A percentile compares a stretch with the other conserved stretches of the same genome.
Conservation (phyloP, 2,329 filamentous ascomycete species). For the Amauroascus niger region DNA sequence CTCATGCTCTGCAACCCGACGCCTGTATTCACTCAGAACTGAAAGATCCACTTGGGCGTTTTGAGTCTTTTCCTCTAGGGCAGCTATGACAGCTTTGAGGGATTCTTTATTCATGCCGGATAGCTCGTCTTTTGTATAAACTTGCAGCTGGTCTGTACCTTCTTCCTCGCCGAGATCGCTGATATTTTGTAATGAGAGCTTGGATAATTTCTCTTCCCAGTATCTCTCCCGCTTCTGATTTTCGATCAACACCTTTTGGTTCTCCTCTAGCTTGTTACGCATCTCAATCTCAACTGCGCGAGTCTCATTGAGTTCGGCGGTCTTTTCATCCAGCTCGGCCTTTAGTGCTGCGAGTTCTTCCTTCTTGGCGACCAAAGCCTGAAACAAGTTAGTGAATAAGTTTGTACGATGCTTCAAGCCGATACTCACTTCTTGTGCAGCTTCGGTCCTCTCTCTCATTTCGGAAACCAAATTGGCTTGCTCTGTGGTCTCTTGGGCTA, state of each 20-base stretch:
- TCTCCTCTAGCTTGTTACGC: constrained; percentile 95
- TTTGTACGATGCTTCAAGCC: neutral
- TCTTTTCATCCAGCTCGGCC: constrained; percentile 76
- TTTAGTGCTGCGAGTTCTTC: constrained; percentile 71
- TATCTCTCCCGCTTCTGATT: constrained; percentile 75
- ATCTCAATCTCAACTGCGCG: constrained; percentile 91
- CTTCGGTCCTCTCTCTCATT: constrained; percentile 62
- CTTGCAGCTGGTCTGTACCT: constrained; percentile 49
- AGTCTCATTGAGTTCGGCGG: constrained; percentile 74
- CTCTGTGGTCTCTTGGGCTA: constrained; percentile 67
- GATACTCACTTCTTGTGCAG: constrained; percentile 56
- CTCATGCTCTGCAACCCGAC: constrained; percentile 72
- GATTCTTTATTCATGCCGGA: constrained; percentile 53
- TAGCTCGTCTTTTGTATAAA: constrained; percentile 64
- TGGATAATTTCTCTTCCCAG: constrained; percentile 83
- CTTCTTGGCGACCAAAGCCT: constrained; percentile 66
- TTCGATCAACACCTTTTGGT: constrained; percentile 76
- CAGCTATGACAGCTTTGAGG: constrained; percentile 56
- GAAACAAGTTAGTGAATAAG: constrained; percentile 3
- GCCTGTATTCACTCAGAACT: constrained; percentile 80
- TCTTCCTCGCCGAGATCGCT: constrained; percentile 55
- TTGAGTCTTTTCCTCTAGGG: constrained; percentile 64
- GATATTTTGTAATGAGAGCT: constrained; percentile 73
- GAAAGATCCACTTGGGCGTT: constrained; percentile 80
- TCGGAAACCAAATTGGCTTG: constrained; percentile 68